Evolutionary conservation across 2,329 filamentous ascomycete species (phyloP).

Genomic region (Aspergillus sp.): DNA sequence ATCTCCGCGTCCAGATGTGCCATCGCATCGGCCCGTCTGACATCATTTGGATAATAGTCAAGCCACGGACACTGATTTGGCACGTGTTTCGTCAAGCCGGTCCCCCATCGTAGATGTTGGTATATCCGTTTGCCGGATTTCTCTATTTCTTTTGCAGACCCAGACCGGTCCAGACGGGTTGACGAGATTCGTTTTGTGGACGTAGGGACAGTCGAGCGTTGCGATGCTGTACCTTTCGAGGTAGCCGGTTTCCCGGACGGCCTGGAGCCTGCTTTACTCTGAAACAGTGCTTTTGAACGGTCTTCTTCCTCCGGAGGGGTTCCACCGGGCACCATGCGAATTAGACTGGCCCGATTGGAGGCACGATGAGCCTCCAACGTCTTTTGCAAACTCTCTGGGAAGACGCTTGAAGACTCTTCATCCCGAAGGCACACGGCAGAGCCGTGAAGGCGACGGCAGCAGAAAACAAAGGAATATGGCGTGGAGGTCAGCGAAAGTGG

Average conservation of each 20-base stretch:
- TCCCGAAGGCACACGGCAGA: background rate
- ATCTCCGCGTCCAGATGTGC: conserved; percentile 40
- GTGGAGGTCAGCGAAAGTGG: background rate
- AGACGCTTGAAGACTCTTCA: conserved; percentile 17
- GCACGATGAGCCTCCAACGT: conserved; percentile 37
- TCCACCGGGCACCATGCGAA: conserved; percentile 23
- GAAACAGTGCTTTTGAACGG: conserved; percentile 10
- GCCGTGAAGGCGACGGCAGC: conserved; percentile 7
- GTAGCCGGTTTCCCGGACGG: background rate
- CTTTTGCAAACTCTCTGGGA: conserved; percentile 27
- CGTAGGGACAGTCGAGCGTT: background rate
- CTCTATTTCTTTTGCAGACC: no score
- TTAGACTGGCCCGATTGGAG: conserved; percentile 28
- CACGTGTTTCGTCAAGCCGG: conserved; percentile 6
- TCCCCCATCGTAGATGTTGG: conserved; percentile 5
- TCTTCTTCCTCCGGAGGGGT: conserved; percentile 9
- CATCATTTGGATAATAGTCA: conserved; percentile 10
- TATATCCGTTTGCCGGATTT: no score
- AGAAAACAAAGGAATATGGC: background rate
- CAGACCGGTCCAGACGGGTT: no score
- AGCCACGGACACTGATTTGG: conserved; percentile 29
- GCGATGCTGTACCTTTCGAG: background rate
- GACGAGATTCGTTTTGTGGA: no score
- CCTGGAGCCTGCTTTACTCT: conserved; percentile 10
- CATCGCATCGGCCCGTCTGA: conserved; percentile 12